Percentiles rank a stretch among this genome's conserved stretches.
These are phyloP conservation scores for Amphicarpaea edgeworthii DNA, from an alignment of 306 rosid species.

Conservation along the genomic window DNA sequence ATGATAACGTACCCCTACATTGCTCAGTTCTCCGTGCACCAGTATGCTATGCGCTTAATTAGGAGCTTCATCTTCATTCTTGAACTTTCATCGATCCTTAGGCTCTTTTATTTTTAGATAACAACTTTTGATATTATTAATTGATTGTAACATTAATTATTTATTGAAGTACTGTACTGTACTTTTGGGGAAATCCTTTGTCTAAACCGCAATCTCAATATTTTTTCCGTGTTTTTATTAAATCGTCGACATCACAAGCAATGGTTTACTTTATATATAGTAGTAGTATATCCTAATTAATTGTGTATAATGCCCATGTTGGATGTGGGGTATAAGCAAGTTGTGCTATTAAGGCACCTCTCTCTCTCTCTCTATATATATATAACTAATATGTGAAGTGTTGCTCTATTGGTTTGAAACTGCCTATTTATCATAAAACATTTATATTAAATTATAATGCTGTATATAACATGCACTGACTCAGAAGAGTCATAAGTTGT, in stretches of 20 bases:
- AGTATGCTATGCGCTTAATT: background rate
- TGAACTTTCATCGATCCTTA: background rate
- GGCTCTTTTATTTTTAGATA: background rate
- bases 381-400: too few species aligned
- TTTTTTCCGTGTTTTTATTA: background rate
- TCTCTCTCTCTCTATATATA: too few species aligned
- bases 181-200: background rate
- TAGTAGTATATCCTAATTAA: too few species aligned
- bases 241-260: background rate
- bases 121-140: background rate
- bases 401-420: too few species aligned
- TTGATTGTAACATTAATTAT: background rate
- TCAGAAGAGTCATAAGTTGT: too few species aligned
- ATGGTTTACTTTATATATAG: background rate
- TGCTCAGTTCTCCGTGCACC: background rate
- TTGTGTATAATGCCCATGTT: too few species aligned
- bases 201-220: background rate
- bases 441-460: too few species aligned
- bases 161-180: background rate
- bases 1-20: background rate
- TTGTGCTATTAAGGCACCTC: too few species aligned
- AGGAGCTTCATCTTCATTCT: background rate
- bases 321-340: too few species aligned
- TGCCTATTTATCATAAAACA: too few species aligned
- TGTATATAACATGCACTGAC: too few species aligned